These are phyloP conservation scores for Waltergamsia citrina DNA, from an alignment of 2,329 filamentous ascomycete genomes.

Conservation along the genomic window DNA sequence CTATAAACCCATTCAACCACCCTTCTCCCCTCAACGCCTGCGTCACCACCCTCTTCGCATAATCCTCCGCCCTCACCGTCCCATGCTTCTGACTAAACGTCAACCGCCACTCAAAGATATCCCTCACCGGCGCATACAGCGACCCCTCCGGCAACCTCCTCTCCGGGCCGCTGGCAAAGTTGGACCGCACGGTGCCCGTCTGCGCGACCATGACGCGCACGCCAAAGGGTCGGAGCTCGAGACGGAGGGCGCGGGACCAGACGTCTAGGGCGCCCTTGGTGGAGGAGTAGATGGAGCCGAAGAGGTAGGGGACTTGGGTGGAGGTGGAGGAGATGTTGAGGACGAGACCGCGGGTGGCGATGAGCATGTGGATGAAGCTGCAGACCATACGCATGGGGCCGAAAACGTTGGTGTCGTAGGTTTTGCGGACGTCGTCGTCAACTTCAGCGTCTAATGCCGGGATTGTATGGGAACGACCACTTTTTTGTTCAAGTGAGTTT, in stretches of 20 bases:
- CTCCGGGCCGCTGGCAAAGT: slow-evolving; percentile 32
- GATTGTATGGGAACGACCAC: slow-evolving; percentile 40
- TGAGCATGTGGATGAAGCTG: slow-evolving; percentile 38
- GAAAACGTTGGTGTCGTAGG: slow-evolving; percentile 49
- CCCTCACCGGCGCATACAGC: slow-evolving; percentile 34
- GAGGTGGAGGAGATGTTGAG: slow-evolving; percentile 46
- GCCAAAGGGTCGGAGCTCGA: slow-evolving; percentile 42
- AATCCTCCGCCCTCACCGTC: slow-evolving; percentile 29
- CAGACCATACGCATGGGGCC: slow-evolving; percentile 46
- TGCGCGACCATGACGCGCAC: slow-evolving; percentile 49
- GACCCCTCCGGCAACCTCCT: slow-evolving; percentile 33
- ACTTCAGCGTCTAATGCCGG: slow-evolving; percentile 42
- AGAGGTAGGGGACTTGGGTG: slow-evolving; percentile 40
- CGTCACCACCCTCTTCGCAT: slow-evolving; percentile 30
- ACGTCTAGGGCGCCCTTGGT: slow-evolving; percentile 43
- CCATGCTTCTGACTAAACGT: slow-evolving; percentile 37
- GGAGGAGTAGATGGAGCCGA: slow-evolving; percentile 44
- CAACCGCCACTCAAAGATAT: slow-evolving; percentile 35
- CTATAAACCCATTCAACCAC: slow-evolving; percentile 14
- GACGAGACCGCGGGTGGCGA: slow-evolving; percentile 39
- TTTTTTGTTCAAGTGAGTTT: slow-evolving; percentile 12
- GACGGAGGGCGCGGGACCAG: slow-evolving; percentile 42
- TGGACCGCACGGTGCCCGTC: slow-evolving; percentile 42
- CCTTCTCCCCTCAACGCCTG: slow-evolving; percentile 30
- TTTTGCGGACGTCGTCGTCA: slow-evolving; percentile 41